Conservation (phyloP, 352 stramenopile genomes). For the Globisporangium carolinianum region DNA sequence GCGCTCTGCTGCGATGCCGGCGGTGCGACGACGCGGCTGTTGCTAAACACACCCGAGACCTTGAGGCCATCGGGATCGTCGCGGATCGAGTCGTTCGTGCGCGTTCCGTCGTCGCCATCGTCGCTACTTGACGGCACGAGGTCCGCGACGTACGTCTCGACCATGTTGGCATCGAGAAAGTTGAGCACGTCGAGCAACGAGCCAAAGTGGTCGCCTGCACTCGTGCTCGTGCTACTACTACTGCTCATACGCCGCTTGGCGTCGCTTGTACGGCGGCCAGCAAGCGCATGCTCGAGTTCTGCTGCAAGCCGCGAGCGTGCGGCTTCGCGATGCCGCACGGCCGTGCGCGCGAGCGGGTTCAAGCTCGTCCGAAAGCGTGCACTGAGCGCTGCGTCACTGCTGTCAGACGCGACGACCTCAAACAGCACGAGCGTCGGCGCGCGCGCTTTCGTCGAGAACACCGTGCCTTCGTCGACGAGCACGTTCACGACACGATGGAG, state of each 20-base stretch:
- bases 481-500: slow-evolving; percentile 46
- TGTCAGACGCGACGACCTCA: slow-evolving; percentile 36
- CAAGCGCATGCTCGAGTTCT: neutral
- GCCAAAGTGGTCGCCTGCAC: slow-evolving; percentile 3
- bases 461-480: slow-evolving; percentile 47
- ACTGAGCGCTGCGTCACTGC: slow-evolving; percentile 15
- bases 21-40: slow-evolving; percentile 9
- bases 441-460: slow-evolving; percentile 66
- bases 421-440: slow-evolving; percentile 64
- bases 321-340: neutral
- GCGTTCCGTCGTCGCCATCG: slow-evolving; percentile 6
- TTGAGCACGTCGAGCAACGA: slow-evolving; percentile 38
- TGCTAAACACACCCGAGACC: slow-evolving; percentile 2
- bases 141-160: slow-evolving; percentile 39
- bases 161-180: slow-evolving; percentile 43
- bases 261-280: too few species aligned
- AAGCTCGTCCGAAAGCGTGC: slow-evolving; percentile 15
- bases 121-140: slow-evolving; percentile 10
- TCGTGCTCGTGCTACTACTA: neutral
- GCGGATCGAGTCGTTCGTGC: slow-evolving; percentile 18
- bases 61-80: slow-evolving; percentile 30
- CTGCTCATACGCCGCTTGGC: neutral
- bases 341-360: slow-evolving; percentile 8
- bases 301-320: neutral
- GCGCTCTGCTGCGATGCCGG: slow-evolving; percentile 21